Percentiles rank a stretch among this genome's conserved stretches.
Conservation (phyloP, 2,329 filamentous ascomycete species). For the Aspergillus latus region DNA sequence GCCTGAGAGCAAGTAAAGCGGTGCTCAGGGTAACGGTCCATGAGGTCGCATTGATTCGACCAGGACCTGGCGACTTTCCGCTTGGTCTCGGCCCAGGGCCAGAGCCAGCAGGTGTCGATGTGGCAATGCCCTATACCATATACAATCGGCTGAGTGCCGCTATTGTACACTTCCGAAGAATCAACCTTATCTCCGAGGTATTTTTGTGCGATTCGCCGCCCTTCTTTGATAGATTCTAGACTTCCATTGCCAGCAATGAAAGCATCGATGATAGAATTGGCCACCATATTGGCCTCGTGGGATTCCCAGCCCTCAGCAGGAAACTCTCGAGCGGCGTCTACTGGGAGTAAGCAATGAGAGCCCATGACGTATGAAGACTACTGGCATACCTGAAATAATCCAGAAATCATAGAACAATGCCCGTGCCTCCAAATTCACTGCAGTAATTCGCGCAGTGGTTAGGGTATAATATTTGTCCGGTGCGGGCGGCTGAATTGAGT, state of each 20-base stretch:
- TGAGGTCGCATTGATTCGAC: slow-evolving; percentile 93
- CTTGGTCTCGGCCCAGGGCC: slow-evolving; percentile 97
- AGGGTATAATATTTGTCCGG: slow-evolving; percentile 81
- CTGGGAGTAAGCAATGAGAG: neutral
- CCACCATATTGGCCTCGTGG: slow-evolving; percentile 81
- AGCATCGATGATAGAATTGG: slow-evolving; percentile 83
- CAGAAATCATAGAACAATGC: slow-evolving; percentile 89
- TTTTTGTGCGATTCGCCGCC: slow-evolving; percentile 76
- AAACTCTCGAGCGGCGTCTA: slow-evolving; percentile 87
- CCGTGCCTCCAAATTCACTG: slow-evolving; percentile 81
- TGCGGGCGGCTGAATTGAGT: slow-evolving; percentile 82
- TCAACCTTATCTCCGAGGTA: slow-evolving; percentile 81
- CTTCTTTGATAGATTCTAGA: slow-evolving; percentile 72
- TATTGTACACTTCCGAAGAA: slow-evolving; percentile 79
- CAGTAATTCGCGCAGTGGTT: slow-evolving; percentile 77
- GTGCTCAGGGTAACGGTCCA: slow-evolving; percentile 93
- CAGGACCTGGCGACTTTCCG: slow-evolving; percentile 93
- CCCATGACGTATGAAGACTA: neutral
- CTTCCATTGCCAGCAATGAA: slow-evolving; percentile 77
- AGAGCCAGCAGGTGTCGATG: slow-evolving; percentile 97
- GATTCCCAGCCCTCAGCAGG: slow-evolving; percentile 84
- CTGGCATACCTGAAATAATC: slow-evolving; percentile 67
- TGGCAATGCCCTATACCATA: slow-evolving; percentile 94
- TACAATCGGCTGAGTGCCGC: slow-evolving; percentile 71
- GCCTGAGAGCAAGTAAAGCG: slow-evolving; percentile 91